These are phyloP conservation scores for Syzygium malaccense DNA, from an alignment of 441 rosid genomes.

Conservation along the genomic window DNA sequence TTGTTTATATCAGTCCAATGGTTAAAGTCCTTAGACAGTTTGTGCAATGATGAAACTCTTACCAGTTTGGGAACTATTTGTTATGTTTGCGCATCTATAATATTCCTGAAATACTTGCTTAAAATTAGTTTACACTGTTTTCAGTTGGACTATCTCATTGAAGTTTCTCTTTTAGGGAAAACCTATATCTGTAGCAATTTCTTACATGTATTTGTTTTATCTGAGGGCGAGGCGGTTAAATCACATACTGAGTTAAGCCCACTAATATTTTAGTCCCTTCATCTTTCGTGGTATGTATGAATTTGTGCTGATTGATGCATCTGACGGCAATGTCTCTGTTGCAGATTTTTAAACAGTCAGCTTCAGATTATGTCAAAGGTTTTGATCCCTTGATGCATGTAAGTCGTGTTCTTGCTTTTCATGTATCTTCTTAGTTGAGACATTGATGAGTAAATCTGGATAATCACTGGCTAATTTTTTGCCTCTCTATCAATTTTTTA, in stretches of 20 bases:
- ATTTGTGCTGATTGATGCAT: neutral
- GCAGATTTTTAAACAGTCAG: constrained; percentile 82
- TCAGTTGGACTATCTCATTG: neutral
- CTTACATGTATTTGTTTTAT: neutral
- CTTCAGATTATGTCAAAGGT: constrained; percentile 49
- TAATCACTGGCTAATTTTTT: neutral
- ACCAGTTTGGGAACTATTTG: neutral
- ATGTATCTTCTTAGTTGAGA: neutral
- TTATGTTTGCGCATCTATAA: neutral
- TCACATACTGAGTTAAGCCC: neutral
- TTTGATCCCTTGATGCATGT: constrained; percentile 81
- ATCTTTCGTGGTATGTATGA: neutral
- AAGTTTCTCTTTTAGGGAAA: neutral
- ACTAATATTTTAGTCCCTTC: neutral
- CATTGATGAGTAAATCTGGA: neutral
- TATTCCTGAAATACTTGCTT: neutral
- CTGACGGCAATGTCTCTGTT: constrained; percentile 3
- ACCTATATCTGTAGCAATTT: neutral
- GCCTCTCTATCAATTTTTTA: neutral
- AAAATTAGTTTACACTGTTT: neutral
- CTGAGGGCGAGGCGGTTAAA: rapidly evolving
- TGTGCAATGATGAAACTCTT: neutral
- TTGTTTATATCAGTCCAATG: neutral
- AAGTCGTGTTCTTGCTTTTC: constrained; percentile 21
- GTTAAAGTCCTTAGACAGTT: neutral